Evolutionary conservation across 176 grass and related monocot genomes (phyloP).

Genomic region (Hyparrhenia diplandra): DNA sequence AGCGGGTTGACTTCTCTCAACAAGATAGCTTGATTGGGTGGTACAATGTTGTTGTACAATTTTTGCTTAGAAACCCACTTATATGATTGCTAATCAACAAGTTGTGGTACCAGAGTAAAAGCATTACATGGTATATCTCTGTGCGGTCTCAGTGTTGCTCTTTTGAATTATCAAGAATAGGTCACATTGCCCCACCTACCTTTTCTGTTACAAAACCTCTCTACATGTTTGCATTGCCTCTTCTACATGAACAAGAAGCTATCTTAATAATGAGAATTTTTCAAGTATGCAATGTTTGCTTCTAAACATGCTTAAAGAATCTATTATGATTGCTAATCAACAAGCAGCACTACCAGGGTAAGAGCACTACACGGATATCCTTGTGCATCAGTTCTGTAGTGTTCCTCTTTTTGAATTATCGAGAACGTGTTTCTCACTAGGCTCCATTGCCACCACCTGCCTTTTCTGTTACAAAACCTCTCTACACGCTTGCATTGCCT

Average conservation of each 20-base stretch:
- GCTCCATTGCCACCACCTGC: neutral
- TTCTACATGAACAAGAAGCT: neutral
- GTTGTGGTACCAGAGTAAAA: neutral
- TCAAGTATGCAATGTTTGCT: neutral
- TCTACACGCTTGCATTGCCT: neutral
- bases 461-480: neutral
- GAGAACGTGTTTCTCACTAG: neutral
- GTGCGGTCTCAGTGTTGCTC: neutral
- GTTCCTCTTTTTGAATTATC: conserved; percentile 1
- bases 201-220: neutral
- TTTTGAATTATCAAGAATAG: conserved; percentile 1
- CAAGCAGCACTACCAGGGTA: neutral
- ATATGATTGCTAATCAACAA: neutral
- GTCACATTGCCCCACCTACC: neutral
- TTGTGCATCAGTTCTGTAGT: neutral
- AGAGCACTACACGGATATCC: neutral
- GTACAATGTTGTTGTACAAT: neutral
- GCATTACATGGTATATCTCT: neutral
- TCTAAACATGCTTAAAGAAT: neutral
- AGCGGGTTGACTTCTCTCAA: neutral
- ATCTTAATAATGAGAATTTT: neutral
- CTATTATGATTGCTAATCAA: neutral
- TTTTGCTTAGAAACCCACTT: neutral
- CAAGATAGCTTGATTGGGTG: neutral
- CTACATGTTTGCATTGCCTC: neutral